A percentile compares a stretch with the other conserved stretches of the same genome.
Evolutionary conservation across 148 eudicot genomes (phyloP).

Genomic region (Talinum fruticosum): DNA sequence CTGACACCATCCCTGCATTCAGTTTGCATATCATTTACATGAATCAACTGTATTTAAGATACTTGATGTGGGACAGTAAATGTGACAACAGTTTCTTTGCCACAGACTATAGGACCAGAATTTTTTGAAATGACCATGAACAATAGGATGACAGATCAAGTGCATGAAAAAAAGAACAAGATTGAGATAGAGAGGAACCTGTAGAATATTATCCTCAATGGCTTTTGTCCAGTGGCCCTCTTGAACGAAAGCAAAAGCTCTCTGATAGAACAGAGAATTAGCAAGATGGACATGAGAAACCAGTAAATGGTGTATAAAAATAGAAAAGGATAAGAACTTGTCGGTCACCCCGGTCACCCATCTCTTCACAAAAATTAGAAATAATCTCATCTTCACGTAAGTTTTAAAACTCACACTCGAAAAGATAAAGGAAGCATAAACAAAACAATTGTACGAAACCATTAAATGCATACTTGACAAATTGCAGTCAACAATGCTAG

Average conservation of each 20-base stretch:
- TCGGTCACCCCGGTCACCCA: background rate
- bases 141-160: background rate
- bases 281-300: background rate
- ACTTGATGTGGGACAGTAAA: background rate
- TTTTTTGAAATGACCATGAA: background rate
- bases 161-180: background rate
- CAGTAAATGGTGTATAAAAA: background rate
- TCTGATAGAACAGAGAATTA: slow-evolving; percentile 25
- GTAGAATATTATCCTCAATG: slow-evolving; percentile 49
- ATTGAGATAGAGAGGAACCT: slow-evolving; percentile 23
- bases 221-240: slow-evolving; percentile 57
- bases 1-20: slow-evolving; percentile 85
- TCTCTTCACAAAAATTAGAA: background rate
- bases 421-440: too few relatives aligned
- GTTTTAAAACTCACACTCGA: background rate
- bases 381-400: background rate
- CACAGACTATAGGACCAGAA: background rate
- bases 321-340: background rate
- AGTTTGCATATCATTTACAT: slow-evolving; percentile 6
- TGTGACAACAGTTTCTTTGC: background rate
- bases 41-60: background rate
- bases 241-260: slow-evolving; percentile 52
- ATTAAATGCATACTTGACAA: background rate
- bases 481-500: too few relatives aligned
- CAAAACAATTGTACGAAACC: background rate